phyloP scores from a whole-genome alignment of 495 filamentous ascomycete species.

The Evernia prunastri region DNA sequence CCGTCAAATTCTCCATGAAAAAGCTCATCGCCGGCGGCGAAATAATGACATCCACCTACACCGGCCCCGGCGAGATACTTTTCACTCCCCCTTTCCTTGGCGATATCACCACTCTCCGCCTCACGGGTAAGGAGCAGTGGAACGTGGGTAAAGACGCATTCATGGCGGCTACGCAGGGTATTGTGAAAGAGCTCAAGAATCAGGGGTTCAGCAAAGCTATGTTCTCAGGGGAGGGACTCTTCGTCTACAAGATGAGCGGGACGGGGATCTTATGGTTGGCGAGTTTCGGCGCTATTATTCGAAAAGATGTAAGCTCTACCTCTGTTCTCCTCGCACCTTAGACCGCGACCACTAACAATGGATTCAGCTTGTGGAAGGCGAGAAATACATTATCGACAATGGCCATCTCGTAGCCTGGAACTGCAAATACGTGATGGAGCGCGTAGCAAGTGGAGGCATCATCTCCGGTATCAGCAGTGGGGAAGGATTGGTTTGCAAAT shows the following conservation, averaged over 20 bases:
- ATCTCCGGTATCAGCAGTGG: constrained; percentile 69
- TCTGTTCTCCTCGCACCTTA: not conserved
- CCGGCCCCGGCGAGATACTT: constrained; percentile 85
- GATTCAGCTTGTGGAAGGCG: constrained; percentile 60
- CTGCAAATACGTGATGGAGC: constrained; percentile 83
- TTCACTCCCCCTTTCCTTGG: constrained; percentile 74
- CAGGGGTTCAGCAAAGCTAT: constrained; percentile 87
- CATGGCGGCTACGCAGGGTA: constrained; percentile 67
- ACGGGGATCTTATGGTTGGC: constrained; percentile 78
- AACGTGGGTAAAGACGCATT: constrained; percentile 75
- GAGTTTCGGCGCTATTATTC: constrained; percentile 89
- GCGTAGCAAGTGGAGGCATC: constrained; percentile 82
- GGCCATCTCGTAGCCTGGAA: constrained; percentile 97
- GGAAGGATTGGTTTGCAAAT: constrained; percentile 91
- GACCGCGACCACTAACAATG: not conserved
- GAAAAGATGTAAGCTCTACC: constrained; percentile 71
- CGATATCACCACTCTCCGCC: constrained; percentile 74
- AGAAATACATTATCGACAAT: constrained; percentile 90
- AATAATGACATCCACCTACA: constrained; percentile 72
- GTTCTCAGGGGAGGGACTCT: constrained; percentile 89
- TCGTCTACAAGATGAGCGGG: constrained; percentile 81
- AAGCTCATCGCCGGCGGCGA: constrained; percentile 79
- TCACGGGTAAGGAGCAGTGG: constrained; percentile 67
- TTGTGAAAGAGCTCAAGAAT: constrained; percentile 75
- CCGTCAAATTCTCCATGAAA: constrained; percentile 73